Conservation (phyloP, 2,329 filamentous ascomycete genomes). For the Sordariomycetes sp. region DNA sequence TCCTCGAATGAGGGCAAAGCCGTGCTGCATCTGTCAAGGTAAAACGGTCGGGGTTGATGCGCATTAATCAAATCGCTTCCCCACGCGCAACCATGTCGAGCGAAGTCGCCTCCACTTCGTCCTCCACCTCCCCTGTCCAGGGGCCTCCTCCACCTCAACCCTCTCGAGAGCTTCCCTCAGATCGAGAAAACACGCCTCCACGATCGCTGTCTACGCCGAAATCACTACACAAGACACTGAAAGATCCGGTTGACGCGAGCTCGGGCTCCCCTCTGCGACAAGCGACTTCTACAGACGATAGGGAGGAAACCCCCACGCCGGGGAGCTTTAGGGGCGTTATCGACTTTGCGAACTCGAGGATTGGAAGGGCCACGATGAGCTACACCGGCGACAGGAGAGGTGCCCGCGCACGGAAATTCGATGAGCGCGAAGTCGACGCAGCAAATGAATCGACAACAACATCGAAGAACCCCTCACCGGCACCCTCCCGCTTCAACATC, state of each 20-base stretch:
- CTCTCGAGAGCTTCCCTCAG: neutral
- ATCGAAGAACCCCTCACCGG: slow-evolving; percentile 20
- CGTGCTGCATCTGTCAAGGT: too few relatives aligned
- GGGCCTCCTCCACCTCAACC: neutral
- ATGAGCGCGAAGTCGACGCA: neutral
- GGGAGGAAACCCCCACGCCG: neutral
- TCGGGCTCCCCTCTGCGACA: slow-evolving; percentile 22
- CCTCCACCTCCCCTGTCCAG: slow-evolving; percentile 2
- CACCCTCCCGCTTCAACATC: slow-evolving; percentile 34
- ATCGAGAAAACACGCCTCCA: neutral
- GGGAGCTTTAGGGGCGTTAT: neutral
- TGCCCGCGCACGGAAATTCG: neutral
- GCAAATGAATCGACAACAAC: slow-evolving; percentile 10
- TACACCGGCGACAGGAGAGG: slow-evolving; percentile 19
- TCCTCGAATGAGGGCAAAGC: too few relatives aligned
- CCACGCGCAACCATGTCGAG: neutral
- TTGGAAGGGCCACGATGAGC: slow-evolving; percentile 14
- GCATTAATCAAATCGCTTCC: neutral
- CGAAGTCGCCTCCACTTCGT: neutral
- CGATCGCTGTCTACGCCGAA: neutral
- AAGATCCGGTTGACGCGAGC: too few relatives aligned
- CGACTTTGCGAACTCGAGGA: neutral
- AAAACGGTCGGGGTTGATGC: too few relatives aligned
- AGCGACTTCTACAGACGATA: slow-evolving; percentile 15
- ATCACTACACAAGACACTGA: slow-evolving; percentile 6